Conservation (phyloP, 2,329 filamentous ascomycete species). For the Lachnellula subtilissima region DNA sequence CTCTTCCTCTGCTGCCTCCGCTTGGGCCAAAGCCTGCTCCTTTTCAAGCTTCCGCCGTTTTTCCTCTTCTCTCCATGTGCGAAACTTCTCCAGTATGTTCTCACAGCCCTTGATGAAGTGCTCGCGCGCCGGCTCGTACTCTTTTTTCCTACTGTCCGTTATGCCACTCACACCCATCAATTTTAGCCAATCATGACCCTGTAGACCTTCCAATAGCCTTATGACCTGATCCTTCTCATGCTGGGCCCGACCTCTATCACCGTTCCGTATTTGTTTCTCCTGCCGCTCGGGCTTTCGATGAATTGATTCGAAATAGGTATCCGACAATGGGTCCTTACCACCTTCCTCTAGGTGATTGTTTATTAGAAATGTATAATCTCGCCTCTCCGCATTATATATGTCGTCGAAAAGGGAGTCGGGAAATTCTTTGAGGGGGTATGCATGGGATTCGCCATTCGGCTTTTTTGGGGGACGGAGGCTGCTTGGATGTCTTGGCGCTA, state of each 20-base stretch:
- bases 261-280: constrained; percentile 59
- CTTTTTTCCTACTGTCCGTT: constrained; percentile 79
- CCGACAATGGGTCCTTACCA: constrained; percentile 52
- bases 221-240: constrained; percentile 64
- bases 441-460: constrained; percentile 10
- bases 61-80: constrained; percentile 83
- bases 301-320: constrained; percentile 48
- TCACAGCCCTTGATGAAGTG: constrained; percentile 83
- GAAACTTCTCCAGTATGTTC: constrained; percentile 80
- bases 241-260: constrained; percentile 59
- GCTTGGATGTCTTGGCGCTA: constrained; percentile 33
- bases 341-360: constrained; percentile 33
- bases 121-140: constrained; percentile 78
- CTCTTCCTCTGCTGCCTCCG: constrained; percentile 40
- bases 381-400: constrained; percentile 50
- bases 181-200: constrained; percentile 88
- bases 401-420: constrained; percentile 52
- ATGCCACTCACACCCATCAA: constrained; percentile 80
- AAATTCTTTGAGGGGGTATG: constrained; percentile 46
- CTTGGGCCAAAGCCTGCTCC: constrained; percentile 54
- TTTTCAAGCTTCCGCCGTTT: constrained; percentile 74
- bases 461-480: constrained; percentile 17
- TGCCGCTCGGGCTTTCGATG: constrained; percentile 56
- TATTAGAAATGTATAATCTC: constrained; percentile 52
- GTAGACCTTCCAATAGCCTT: constrained; percentile 70